Conservation (phyloP, 1,139 yeast genomes). For the Nadsonia commutata region DNA sequence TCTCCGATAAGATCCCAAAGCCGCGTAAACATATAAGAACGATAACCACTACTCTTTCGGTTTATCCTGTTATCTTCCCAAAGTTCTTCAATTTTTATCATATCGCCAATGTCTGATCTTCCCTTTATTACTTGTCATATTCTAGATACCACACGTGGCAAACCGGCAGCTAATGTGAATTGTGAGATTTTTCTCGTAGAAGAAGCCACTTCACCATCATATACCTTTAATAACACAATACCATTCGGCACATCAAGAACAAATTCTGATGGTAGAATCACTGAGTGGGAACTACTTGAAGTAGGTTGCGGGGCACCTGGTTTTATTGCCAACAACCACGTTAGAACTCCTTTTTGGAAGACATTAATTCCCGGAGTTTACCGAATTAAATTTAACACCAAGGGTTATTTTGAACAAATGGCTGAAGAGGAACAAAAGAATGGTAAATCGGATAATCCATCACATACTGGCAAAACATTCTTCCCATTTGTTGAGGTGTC, state of each 20-base stretch:
- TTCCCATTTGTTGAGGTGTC: conserved; percentile 75
- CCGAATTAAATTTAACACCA: conserved; percentile 62
- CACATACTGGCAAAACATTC: conserved; percentile 32
- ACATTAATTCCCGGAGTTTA: conserved; percentile 44
- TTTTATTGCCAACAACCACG: neutral
- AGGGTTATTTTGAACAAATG: conserved; percentile 38
- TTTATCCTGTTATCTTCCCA: too few species aligned
- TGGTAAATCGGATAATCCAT: conserved; percentile 7
- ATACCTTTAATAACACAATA: conserved; percentile 12
- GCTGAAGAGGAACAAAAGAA: conserved; percentile 18
- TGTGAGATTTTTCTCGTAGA: conserved; percentile 18
- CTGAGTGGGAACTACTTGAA: conserved; percentile 38
- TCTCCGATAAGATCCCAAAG: too few species aligned
- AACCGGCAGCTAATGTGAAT: conserved; percentile 55
- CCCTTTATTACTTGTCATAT: conserved; percentile 76
- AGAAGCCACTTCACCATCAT: conserved; percentile 18
- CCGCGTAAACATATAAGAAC: too few species aligned
- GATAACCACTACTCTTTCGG: too few species aligned
- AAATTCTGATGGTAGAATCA: conserved; percentile 63
- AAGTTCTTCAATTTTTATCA: too few species aligned
- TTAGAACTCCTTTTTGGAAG: conserved; percentile 23
- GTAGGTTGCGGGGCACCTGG: neutral
- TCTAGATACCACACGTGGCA: conserved; percentile 69
- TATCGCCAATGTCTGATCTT: conserved; percentile 8
- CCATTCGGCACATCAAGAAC: conserved; percentile 51